Base-by-base conservation (phyloP, 2,329 filamentous ascomycete species). In the Verticillium albo-atrum region DNA sequence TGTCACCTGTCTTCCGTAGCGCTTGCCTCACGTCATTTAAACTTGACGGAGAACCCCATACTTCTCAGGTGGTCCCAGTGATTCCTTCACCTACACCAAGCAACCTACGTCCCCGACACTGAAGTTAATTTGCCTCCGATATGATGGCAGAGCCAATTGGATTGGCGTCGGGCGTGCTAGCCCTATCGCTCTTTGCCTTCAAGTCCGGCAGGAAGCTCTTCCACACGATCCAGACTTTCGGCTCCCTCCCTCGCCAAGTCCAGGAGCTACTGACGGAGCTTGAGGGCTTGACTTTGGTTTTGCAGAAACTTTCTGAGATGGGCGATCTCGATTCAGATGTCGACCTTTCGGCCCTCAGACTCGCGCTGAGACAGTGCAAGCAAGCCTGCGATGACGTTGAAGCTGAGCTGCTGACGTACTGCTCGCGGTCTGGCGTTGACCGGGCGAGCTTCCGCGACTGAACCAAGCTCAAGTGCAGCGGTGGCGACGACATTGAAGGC, bases 361-460 rank as follows among this genome's bases (percentile, higher is more conserved):
- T 76, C 58, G 76, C 77, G 57, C 62, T 81, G 56, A 67, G 65
- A 56, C 72, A 72, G 64, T 80, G 75, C 61, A 72, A 72, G 47
- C 72, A 74, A 61, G 72, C 75, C 28, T 81, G 75, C 61, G 67
- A 72, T 61, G 74, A 77, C 23, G 80, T 80, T 64, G 64, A 73
- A 57, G 53, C 71, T 57, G 71, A 75, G 63, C 65, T 80, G 35
- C 37, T 64, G 28, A 72, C 72, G 67, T 75, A 66, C 60, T 68
- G 66, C 35, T 66, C 68, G 50, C 71, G 68, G 54, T 78, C 75
- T 35, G 66, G 63, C 25, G 67, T 62, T 32, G 65, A 62, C 60
- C 67, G 71, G 57, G 68, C 71, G 25, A 80, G 74, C 65, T 78
- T 80, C 65, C 72, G 74, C 53, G 77, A 78, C 63, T 80, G 75